Conservation (phyloP, 352 stramenopile species). For the Hyaloperonospora brassicae region DNA sequence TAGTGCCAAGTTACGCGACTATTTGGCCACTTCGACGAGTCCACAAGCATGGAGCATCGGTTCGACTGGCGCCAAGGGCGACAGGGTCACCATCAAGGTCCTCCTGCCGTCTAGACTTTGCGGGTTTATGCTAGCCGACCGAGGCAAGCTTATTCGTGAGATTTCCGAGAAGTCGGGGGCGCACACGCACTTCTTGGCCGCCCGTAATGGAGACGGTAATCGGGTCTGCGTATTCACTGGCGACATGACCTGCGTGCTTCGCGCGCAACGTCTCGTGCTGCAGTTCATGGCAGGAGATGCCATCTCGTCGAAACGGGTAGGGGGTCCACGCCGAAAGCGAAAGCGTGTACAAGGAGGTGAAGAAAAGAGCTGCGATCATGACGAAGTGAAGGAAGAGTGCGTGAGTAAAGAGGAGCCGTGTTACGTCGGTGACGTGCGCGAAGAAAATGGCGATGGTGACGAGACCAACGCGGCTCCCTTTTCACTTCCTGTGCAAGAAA, state of each 20-base stretch:
- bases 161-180: conserved; percentile 45
- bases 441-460: conserved; percentile 16
- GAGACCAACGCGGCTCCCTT: conserved; percentile 5
- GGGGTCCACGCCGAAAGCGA: conserved; percentile 32
- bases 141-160: conserved; percentile 45
- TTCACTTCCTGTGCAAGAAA: conserved; percentile 9
- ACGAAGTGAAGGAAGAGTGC: conserved; percentile 10
- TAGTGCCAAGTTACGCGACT: conserved; percentile 28
- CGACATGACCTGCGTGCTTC: conserved; percentile 40
- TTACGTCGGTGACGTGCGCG: conserved; percentile 9
- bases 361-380: conserved; percentile 15
- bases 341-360: conserved; percentile 18
- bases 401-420: conserved; percentile 14
- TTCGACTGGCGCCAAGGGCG: conserved; percentile 27
- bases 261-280: conserved; percentile 47
- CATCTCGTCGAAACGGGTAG: conserved; percentile 39
- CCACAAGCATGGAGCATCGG: conserved; percentile 6
- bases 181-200: conserved; percentile 37
- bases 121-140: conserved; percentile 39
- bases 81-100: conserved; percentile 46
- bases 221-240: conserved; percentile 50
- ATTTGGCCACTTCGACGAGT: conserved; percentile 21
- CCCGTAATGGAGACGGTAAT: conserved; percentile 27
- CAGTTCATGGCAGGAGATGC: conserved; percentile 50
- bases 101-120: conserved; percentile 40